Conservation (phyloP, 805 yeast genomes). For the Candida parachauliodes region DNA sequence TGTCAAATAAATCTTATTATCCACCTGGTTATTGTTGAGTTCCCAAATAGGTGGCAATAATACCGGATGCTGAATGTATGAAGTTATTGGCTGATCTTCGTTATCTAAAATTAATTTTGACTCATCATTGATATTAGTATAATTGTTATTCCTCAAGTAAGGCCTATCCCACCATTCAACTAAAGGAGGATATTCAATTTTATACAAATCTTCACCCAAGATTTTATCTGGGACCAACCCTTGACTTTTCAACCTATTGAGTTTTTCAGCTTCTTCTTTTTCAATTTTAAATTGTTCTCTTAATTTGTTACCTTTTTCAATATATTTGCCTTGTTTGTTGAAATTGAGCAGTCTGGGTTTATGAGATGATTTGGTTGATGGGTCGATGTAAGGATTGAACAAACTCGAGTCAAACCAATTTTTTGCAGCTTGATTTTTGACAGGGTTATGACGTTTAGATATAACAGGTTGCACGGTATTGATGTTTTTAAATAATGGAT, state of each 20-base stretch:
- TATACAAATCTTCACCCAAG: conserved; percentile 55
- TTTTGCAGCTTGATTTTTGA: conserved; percentile 22
- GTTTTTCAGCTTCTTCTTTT: conserved; percentile 16
- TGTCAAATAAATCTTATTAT: conserved; percentile 57
- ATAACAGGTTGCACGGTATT: conserved; percentile 21
- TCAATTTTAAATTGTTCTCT: conserved; percentile 38
- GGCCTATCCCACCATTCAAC: conserved; percentile 91
- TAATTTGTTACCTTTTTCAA: conserved; percentile 50
- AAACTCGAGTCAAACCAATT: conserved; percentile 30
- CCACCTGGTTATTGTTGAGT: conserved; percentile 24
- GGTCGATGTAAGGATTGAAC: conserved; percentile 38
- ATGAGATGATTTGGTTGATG: conserved; percentile 14
- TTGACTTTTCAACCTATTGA: conserved; percentile 29
- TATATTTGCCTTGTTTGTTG: conserved; percentile 61
- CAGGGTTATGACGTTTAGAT: conserved; percentile 25
- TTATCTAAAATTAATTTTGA: conserved; percentile 28
- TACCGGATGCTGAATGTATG: conserved; percentile 81
- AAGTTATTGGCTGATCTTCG: conserved; percentile 50
- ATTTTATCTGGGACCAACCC: conserved; percentile 50
- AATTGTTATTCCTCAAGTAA: conserved; percentile 39
- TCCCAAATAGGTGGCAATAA: conserved; percentile 62
- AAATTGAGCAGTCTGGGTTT: conserved; percentile 44
- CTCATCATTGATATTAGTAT: conserved; percentile 30
- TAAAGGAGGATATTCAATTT: conserved; percentile 50
- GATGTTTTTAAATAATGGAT: conserved; percentile 33